phyloP scores from a whole-genome alignment of 2,329 filamentous ascomycete genomes.

The Epicoccum nigrum region DNA sequence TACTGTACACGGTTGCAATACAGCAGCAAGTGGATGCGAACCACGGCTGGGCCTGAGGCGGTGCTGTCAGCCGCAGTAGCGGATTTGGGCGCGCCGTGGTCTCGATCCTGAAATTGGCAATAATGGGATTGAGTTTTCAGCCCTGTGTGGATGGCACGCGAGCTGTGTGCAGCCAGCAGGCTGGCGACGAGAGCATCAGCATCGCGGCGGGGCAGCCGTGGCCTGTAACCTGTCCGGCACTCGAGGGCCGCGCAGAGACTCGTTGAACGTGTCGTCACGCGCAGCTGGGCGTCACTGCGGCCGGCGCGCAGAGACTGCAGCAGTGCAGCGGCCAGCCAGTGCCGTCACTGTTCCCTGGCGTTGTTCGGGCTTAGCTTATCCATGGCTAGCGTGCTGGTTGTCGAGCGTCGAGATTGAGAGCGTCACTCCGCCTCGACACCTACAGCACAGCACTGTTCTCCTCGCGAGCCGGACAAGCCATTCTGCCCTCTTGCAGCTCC shows the following conservation, averaged over 20 bases:
- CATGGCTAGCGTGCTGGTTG: conserved; percentile 8
- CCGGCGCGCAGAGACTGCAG: conserved; percentile 26
- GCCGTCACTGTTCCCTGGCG: conserved; percentile 19
- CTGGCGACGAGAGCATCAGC: neutral
- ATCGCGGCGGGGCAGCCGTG: conserved; percentile 1
- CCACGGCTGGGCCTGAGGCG: conserved; percentile 7
- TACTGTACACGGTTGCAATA: too few relatives aligned
- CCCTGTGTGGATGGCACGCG: conserved; percentile 29
- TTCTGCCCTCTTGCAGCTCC: conserved; percentile 14
- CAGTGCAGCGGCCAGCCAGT: too few relatives aligned
- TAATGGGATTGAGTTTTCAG: conserved; percentile 6
- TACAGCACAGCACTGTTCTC: conserved; percentile 23
- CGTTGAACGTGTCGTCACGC: conserved; percentile 1
- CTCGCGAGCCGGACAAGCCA: conserved; percentile 30
- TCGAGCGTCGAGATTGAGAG: conserved; percentile 10
- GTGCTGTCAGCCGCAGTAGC: conserved; percentile 15
- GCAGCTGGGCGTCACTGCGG: too few relatives aligned
- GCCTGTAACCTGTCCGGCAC: too few relatives aligned
- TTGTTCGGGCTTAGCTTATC: conserved; percentile 8
- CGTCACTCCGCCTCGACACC: conserved; percentile 26
- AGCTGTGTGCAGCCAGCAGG: conserved; percentile 15
- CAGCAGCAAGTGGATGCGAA: neutral
- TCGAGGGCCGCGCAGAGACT: conserved; percentile 8
- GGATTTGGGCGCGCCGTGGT: conserved; percentile 3
- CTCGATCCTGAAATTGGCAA: conserved; percentile 1